Conservation (phyloP, 768 basidiomycete genomes). For the Cyathus striatus region DNA sequence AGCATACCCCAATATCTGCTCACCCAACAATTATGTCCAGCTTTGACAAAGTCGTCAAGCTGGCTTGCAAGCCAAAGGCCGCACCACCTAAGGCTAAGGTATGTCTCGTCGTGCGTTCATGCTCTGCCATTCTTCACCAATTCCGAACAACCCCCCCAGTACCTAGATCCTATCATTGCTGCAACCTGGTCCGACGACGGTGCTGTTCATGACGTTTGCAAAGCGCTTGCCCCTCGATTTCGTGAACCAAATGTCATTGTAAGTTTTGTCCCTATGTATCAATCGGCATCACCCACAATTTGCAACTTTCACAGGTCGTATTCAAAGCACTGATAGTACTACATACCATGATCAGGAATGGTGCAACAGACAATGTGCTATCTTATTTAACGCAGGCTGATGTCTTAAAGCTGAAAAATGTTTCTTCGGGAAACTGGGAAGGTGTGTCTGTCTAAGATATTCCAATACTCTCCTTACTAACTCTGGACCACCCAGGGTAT, state of each 20-base stretch:
- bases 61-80: conserved; percentile 96
- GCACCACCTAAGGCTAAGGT: conserved; percentile 96
- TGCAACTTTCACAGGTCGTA: conserved; percentile 60
- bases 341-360: conserved; percentile 95
- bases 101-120: no score
- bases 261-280: background rate
- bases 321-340: conserved; percentile 96
- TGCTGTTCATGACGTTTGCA: conserved; percentile 88
- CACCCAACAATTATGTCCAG: conserved; percentile 69
- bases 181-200: conserved; percentile 98
- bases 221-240: conserved; percentile 77
- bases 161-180: conserved; percentile 93
- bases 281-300: conserved; percentile 1
- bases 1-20: no score
- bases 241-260: conserved; percentile 91
- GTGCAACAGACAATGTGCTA: conserved; percentile 91
- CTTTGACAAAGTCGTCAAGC: conserved; percentile 89
- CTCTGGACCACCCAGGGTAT: conserved; percentile 53
- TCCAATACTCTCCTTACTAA: background rate
- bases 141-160: conserved; percentile 41
- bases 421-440: conserved; percentile 83
- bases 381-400: conserved; percentile 78
- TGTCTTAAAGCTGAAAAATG: conserved; percentile 75
- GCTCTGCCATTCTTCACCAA: conserved; percentile 5
- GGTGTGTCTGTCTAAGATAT: conserved; percentile 41